A percentile compares a stretch with the other conserved stretches of the same genome.
Evolutionary conservation across 768 basidiomycete genomes (phyloP).

Genomic region (Xerocomellus amylosporus): DNA sequence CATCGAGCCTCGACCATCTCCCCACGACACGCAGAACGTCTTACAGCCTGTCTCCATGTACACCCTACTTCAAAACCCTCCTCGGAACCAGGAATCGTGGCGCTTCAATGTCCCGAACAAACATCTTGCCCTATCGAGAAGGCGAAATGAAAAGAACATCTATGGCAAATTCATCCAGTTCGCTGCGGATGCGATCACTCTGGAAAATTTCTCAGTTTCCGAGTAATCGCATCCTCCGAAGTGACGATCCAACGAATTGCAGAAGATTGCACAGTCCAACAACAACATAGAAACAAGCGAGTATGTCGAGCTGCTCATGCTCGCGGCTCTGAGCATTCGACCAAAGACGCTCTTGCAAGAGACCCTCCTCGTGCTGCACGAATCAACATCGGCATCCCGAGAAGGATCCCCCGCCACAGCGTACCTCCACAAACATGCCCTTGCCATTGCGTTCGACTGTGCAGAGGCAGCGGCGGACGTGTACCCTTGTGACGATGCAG

Average conservation of each 20-base stretch:
- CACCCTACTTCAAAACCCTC: constrained; percentile 39
- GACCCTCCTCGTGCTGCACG: constrained; percentile 57
- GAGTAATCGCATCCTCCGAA: constrained; percentile 56
- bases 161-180: constrained; percentile 54
- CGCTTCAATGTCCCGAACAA: constrained; percentile 39
- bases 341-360: constrained; percentile 54
- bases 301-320: constrained; percentile 54
- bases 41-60: constrained; percentile 10
- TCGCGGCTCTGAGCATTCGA: constrained; percentile 50
- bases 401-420: constrained; percentile 23
- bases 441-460: constrained; percentile 59
- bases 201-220: constrained; percentile 50
- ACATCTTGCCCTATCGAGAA: constrained; percentile 26
- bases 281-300: constrained; percentile 36
- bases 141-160: constrained; percentile 26
- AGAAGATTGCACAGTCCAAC: constrained; percentile 50
- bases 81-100: constrained; percentile 53
- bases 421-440: constrained; percentile 56
- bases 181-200: constrained; percentile 45
- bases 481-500: constrained; percentile 65
- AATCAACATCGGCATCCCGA: constrained; percentile 34
- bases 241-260: constrained; percentile 56
- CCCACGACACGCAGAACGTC: neutral
- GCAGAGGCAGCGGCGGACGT: constrained; percentile 66
- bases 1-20: neutral